Evolutionary conservation across 176 grass and related monocot genomes (phyloP).

Genomic region (Musa beccarii): DNA sequence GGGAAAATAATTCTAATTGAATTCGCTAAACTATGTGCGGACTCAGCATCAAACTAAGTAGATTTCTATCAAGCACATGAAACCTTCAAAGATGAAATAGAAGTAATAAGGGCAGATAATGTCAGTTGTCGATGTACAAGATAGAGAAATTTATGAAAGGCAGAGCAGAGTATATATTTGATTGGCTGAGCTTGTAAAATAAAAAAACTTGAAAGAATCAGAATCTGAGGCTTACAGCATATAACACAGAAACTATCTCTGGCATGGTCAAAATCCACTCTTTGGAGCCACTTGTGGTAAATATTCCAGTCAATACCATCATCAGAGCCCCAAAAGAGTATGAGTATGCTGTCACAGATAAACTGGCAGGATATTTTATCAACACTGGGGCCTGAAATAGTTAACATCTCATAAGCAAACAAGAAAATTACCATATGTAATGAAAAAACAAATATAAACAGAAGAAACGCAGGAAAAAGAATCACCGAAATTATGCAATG

Average conservation of each 20-base stretch:
- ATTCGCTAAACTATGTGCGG: no score
- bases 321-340: conserved; percentile 78
- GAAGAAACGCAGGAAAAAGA: conserved; percentile 3
- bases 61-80: no score
- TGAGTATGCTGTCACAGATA: conserved; percentile 73
- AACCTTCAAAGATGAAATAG: no score
- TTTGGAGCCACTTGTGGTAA: conserved; percentile 34
- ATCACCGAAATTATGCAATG: no score
- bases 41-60: no score
- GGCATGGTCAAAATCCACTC: conserved; percentile 72
- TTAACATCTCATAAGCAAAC: conserved; percentile 3
- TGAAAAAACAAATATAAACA: conserved; percentile 8
- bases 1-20: no score
- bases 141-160: no score
- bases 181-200: no score
- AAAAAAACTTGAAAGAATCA: neutral
- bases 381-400: conserved; percentile 73
- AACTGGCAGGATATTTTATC: conserved; percentile 59
- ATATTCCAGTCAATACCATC: conserved; percentile 66
- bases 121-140: no score
- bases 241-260: conserved; percentile 67
- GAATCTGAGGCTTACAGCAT: conserved; percentile 53
- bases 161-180: no score
- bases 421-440: neutral
- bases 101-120: no score